Base-by-base conservation (phyloP, 2,329 filamentous ascomycete species). In the Lecanicillium sp. region DNA sequence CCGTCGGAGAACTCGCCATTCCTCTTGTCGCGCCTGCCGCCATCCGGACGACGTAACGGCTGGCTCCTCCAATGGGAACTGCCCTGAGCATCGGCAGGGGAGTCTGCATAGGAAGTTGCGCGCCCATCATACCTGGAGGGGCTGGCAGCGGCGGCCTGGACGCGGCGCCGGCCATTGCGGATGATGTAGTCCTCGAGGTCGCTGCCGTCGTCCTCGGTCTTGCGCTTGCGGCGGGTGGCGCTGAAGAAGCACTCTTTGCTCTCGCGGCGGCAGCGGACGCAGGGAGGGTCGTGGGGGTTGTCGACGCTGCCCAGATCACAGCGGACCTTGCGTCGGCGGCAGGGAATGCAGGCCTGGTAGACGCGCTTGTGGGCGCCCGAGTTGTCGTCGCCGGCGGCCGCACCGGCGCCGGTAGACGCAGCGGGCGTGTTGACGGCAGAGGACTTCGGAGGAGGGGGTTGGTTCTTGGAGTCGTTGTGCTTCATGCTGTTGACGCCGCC, bases 181-280 rank as follows among this genome's bases (percentile, higher is more conserved):
- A 83, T 57, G 42, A 83, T 77, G 57, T 86, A 86, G 46, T 87
- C 81, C 49, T 79, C 75, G 41, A 68, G 66, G 41, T 69, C 65
- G 41, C 62, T 62, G 38, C 66, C 71, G 27, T 67, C 52, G 49
- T 84, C 69, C 49, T 71, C 77, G 34, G 74, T 74, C 71, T 92
- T 94, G 57, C 88, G 79, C 78, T 97, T 97, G 56, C 92, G 81
- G 36, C 92, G 77, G 22, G 89, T 97, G 15, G 88, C 87, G 46
- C 88, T 94, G 69, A 98, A 98, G 72, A 84, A 94, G 69, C 92
- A 98, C 54, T 95, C 84, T 61, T 97, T 97, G 66, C 83, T 87
- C 69, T 98, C 92, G 49, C 92, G 81, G 38, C 88, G 83, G 60
- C 92, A 98, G 56, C 92, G 81, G 43, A 90, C 85, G 61, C 92